Conservation (phyloP, 2,329 filamentous ascomycete genomes). For the Davidsoniella virescens region DNA sequence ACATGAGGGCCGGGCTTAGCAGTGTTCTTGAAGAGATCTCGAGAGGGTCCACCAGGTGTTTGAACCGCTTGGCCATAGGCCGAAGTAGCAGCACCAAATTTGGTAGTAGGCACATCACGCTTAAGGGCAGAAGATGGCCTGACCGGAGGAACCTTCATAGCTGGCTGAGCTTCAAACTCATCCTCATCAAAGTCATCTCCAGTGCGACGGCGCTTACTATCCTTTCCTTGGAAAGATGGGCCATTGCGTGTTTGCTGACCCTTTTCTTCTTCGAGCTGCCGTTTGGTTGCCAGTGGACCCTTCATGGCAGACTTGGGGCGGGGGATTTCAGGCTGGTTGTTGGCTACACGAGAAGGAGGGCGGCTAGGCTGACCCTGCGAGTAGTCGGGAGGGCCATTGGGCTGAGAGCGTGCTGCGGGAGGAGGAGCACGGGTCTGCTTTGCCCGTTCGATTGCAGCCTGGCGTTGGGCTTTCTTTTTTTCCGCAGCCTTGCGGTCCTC, state of each 20-base stretch:
- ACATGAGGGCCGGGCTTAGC: slow-evolving; percentile 41
- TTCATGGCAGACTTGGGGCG: slow-evolving; percentile 18
- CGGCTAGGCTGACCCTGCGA: slow-evolving; percentile 24
- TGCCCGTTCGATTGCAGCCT: slow-evolving; percentile 46
- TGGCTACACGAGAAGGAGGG: slow-evolving; percentile 42
- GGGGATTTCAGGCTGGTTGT: slow-evolving; percentile 25
- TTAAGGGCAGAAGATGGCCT: slow-evolving; percentile 55
- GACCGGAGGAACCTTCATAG: slow-evolving; percentile 67
- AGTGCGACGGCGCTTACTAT: slow-evolving; percentile 66
- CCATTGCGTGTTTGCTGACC: slow-evolving; percentile 38
- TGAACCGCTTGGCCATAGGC: slow-evolving; percentile 38
- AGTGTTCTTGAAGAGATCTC: slow-evolving; percentile 50
- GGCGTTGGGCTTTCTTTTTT: slow-evolving; percentile 46
- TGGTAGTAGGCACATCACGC: slow-evolving; percentile 33
- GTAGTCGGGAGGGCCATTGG: slow-evolving; percentile 34
- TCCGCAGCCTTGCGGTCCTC: slow-evolving; percentile 46
- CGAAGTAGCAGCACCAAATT: slow-evolving; percentile 20
- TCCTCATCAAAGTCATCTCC: slow-evolving; percentile 53
- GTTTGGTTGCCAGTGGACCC: slow-evolving; percentile 60
- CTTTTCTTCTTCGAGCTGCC: slow-evolving; percentile 50
- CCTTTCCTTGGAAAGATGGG: slow-evolving; percentile 48
- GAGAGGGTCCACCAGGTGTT: slow-evolving; percentile 33
- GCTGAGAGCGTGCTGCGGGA: slow-evolving; percentile 39
- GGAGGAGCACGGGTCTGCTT: slow-evolving; percentile 49
- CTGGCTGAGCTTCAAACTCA: slow-evolving; percentile 37